Evolutionary conservation across 192 early-diverging fungal species (phyloP), one percentile per base, ranked within the genome.

Genomic region (Backusella tarrabulga): DNA sequence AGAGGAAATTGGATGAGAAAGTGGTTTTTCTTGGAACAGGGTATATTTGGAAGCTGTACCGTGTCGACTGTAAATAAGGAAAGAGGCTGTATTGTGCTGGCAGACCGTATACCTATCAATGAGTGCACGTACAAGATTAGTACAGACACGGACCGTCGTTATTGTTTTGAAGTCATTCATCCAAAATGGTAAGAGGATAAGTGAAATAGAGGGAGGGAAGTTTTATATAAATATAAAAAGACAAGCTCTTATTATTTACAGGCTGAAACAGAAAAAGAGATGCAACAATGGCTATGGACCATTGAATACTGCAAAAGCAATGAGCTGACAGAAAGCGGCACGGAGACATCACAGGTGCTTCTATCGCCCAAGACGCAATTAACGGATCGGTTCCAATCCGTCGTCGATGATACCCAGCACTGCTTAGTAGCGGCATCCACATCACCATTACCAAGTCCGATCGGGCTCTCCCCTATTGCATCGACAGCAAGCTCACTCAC

Each of bases 241-340:
- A 72, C 34, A 78, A 86, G 75, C 38, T 81, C 83, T 1, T 87
- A 87, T 34, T 72, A 89, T 8, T 63, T 91, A 17, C 87, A 89
- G 79, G 93, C 93, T 8, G 93, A 94, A 79, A 92, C 86, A 12
- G 93, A 93, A 71, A 82, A 87, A 7, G 92, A 94, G 0, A 83
- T 94, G 84, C 77, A 83, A 40, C 83, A 84, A 32, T 94, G 93
- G 93, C 85, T 92, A 6, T 66, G 73, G 67, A 52, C 73, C 0
- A 32, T 79, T 9, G 73, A 79, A 19, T 67, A 66, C 12, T 32
- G 36, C n/a, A 79, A 79, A 19, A 34, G 34, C n/a, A 32, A 60
- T 6, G 52, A 52, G 11, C 9, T 26, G 12, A 34, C 14, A 9
- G 29, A 21, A 42, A 56, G 3, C 32, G 32, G 32, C 29, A 6